A percentile compares a stretch with the other conserved stretches of the same genome.
These are phyloP conservation scores for Phytopythium delawarense DNA, from an alignment of 352 stramenopile species.

Conservation along the genomic window DNA sequence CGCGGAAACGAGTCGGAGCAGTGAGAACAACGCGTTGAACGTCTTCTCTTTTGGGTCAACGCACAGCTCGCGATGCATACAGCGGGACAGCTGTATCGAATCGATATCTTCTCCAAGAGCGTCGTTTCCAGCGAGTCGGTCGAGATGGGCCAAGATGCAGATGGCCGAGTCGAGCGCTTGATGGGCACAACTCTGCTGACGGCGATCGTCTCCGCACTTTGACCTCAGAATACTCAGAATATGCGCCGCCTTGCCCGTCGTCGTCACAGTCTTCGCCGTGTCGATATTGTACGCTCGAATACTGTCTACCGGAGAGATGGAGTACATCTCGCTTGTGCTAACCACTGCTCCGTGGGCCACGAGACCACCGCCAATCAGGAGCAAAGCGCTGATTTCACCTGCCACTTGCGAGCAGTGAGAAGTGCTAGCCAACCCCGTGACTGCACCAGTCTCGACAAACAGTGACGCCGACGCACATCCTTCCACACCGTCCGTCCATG, in stretches of 20 bases:
- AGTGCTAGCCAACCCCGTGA: conserved; percentile 40
- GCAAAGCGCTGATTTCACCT: conserved; percentile 20
- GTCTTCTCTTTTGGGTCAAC: conserved; percentile 76
- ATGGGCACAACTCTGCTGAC: conserved; percentile 39
- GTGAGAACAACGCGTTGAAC: conserved; percentile 49
- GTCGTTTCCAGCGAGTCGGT: conserved; percentile 72
- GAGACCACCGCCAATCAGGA: conserved; percentile 41
- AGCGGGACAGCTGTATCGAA: conserved; percentile 76
- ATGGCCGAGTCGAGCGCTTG: conserved; percentile 57
- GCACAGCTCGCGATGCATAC: conserved; percentile 69
- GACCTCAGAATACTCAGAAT: conserved; percentile 44
- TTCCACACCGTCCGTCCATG: conserved; percentile 34
- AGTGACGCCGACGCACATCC: conserved; percentile 42
- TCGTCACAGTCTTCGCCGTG: conserved; percentile 46
- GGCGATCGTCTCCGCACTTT: conserved; percentile 28
- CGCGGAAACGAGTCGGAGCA: conserved; percentile 41
- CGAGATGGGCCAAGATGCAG: conserved; percentile 74
- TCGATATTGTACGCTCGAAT: conserved; percentile 40
- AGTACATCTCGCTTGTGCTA: conserved; percentile 23
- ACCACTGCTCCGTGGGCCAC: conserved; percentile 19
- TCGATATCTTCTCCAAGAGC: conserved; percentile 70
- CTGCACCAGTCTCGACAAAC: conserved; percentile 35
- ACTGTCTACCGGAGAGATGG: conserved; percentile 27
- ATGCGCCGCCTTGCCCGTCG: conserved; percentile 43
- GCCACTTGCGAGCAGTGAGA: conserved; percentile 25